These are phyloP conservation scores for Fusarium humuli DNA, from an alignment of 2,329 filamentous ascomycete genomes.

Conservation along the genomic window DNA sequence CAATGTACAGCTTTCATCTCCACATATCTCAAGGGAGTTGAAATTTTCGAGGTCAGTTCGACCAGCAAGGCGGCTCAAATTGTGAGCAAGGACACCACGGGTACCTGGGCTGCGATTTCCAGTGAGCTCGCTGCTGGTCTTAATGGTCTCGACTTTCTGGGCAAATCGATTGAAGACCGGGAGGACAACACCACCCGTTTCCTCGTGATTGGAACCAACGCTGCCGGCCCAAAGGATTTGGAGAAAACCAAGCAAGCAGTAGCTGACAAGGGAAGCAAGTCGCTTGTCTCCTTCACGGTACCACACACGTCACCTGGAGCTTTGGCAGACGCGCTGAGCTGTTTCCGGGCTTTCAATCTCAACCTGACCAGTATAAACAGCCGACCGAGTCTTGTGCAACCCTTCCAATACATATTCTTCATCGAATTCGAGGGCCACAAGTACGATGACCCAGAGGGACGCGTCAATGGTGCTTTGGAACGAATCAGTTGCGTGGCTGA, in stretches of 20 bases:
- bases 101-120: constrained; percentile 80
- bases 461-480: constrained; percentile 70
- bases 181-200: constrained; percentile 84
- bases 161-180: constrained; percentile 76
- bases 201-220: constrained; percentile 68
- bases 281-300: constrained; percentile 85
- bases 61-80: constrained; percentile 88
- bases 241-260: constrained; percentile 44
- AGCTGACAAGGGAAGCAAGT: constrained; percentile 65
- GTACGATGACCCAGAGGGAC: constrained; percentile 62
- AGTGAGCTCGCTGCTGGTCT: constrained; percentile 78
- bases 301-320: constrained; percentile 83
- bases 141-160: constrained; percentile 76
- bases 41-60: constrained; percentile 84
- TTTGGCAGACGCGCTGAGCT: constrained; percentile 81
- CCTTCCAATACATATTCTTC: constrained; percentile 96
- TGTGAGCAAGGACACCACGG: constrained; percentile 68
- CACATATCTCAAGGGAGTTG: constrained; percentile 75
- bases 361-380: constrained; percentile 94
- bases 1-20: constrained; percentile 85
- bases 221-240: constrained; percentile 43
- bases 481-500: constrained; percentile 69
- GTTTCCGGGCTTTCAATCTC: constrained; percentile 78
- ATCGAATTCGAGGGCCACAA: constrained; percentile 83
- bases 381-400: constrained; percentile 76